Conservation (phyloP, 805 yeast genomes). For the Metschnikowia orientalis region DNA sequence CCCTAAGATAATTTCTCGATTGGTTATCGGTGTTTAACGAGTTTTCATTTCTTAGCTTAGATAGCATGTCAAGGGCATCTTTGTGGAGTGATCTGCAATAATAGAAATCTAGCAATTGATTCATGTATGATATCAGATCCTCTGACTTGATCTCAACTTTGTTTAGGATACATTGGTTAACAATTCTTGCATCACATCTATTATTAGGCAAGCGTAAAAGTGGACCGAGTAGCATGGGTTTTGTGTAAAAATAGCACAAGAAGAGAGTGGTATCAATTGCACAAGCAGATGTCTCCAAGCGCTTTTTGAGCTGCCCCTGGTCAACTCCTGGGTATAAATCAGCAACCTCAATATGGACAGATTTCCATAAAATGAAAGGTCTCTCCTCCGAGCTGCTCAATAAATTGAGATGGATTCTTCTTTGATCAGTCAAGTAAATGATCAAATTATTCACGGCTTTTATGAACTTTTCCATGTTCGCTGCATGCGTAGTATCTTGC, state of each 20-base stretch:
- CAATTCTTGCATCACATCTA: conserved; percentile 62
- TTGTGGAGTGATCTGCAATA: conserved; percentile 57
- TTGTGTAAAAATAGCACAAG: conserved; percentile 62
- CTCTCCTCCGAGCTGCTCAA: conserved; percentile 22
- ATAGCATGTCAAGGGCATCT: conserved; percentile 62
- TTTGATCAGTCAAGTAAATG: conserved; percentile 48
- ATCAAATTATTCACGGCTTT: conserved; percentile 41
- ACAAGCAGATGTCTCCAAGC: conserved; percentile 31
- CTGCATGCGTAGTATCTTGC: conserved; percentile 7
- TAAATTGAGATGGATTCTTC: conserved; percentile 44
- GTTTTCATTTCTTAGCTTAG: conserved; percentile 20
- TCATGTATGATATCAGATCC: conserved; percentile 39
- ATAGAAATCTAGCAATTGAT: conserved; percentile 76
- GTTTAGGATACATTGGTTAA: conserved; percentile 47
- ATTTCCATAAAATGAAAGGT: conserved; percentile 40
- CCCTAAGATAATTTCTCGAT: conserved; percentile 25
- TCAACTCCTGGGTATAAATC: conserved; percentile 38
- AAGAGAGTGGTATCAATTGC: conserved; percentile 78
- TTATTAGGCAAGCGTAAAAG: conserved; percentile 69
- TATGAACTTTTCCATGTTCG: conserved; percentile 23
- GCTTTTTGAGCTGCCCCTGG: conserved; percentile 18
- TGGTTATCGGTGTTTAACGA: conserved; percentile 16
- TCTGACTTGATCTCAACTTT: conserved; percentile 25
- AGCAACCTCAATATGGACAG: conserved; percentile 37
- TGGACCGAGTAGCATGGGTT: conserved; percentile 76